These are phyloP conservation scores for Arthrobotrys sinensis DNA, from an alignment of 2,329 filamentous ascomycete genomes.

Conservation along the genomic window DNA sequence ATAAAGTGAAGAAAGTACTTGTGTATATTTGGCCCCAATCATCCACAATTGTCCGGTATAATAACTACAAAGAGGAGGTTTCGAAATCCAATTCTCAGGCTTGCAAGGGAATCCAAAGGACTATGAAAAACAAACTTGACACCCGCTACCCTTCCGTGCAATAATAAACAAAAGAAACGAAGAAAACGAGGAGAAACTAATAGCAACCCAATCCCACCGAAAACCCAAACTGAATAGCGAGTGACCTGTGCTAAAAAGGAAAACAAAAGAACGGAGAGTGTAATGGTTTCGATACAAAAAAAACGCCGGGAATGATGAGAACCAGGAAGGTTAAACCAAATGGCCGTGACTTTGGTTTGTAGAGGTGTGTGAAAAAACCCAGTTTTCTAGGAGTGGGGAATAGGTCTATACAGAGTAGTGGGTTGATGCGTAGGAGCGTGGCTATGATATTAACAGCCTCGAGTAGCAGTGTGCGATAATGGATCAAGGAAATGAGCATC, in stretches of 20 bases:
- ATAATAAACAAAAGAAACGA: conserved; percentile 37
- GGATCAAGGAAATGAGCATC: not conserved
- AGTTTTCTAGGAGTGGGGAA: conserved; percentile 46
- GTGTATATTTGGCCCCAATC: conserved; percentile 35
- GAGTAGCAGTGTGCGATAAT: conserved; percentile 1
- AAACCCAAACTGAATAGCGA: conserved; percentile 33
- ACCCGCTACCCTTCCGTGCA: conserved; percentile 58
- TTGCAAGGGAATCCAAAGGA: conserved; percentile 21
- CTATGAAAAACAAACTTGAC: conserved; percentile 38
- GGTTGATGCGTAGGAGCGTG: conserved; percentile 5
- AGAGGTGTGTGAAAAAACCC: conserved; percentile 37
- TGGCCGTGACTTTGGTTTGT: conserved; percentile 51
- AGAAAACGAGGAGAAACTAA: conserved; percentile 22
- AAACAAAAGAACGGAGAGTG: conserved; percentile 33
- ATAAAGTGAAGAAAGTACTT: conserved; percentile 7
- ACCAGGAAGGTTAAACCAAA: conserved; percentile 39
- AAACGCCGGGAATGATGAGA: conserved; percentile 53
- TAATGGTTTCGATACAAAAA: conserved; percentile 31
- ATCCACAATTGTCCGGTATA: conserved; percentile 28
- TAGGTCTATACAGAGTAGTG: conserved; percentile 56
- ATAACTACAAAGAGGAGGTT: conserved; percentile 36
- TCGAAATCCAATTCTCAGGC: conserved; percentile 38
- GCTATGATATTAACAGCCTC: conserved; percentile 28
- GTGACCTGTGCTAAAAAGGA: conserved; percentile 41
- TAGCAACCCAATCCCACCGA: conserved; percentile 49